Evolutionary conservation across 495 filamentous ascomycete genomes (phyloP), one percentile per base, ranked within the genome.

Genomic region (Polyplosphaeria fusca): DNA sequence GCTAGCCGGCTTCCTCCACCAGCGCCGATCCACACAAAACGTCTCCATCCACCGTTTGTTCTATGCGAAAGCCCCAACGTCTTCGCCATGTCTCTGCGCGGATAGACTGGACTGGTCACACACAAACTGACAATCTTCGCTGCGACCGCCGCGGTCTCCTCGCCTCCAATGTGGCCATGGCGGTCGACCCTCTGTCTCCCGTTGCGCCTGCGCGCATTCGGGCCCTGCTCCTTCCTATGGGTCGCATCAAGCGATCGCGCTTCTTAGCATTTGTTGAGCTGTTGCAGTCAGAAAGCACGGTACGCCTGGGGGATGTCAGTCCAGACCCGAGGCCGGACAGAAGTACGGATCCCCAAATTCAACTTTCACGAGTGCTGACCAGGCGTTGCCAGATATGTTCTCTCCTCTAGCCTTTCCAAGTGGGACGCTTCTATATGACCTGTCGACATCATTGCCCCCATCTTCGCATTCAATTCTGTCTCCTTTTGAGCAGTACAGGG

Each of bases 381-480:
- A 55, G 27, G 61, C 52, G 57, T 47, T 40, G 48, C 24, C 35
- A 40, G 91, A 90, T 66, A 91, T 95, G 85, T 96, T 98, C 70
- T 94, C 90, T 39, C 93, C 93, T 23, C 76, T 95, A 60, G 90
- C 89, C 1, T 97, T 95, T 69, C 92, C 92, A 7, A 82, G 82
- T 55, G 93, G 93, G 50, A 82, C 85, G 60, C 86, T 99, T 60
- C 80, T 96, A 58, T 96, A 94, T 78, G 87, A 96, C 68, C 77
- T 96, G 48, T 85, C 87, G 35, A 89, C 86, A 46, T 86, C 88
- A 57, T 76, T 87, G 58, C 83, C 89, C 44, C 80, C 88, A 30
- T 78, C 86, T 30, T 86, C 88, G 32, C 89, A 91, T 67, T 73
- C 89, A 16, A 80, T 86, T 19, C 70, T 92, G 26, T 86, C 86